Conservation (phyloP, 2,329 filamentous ascomycete genomes). For the Colletotrichum sublineola region DNA sequence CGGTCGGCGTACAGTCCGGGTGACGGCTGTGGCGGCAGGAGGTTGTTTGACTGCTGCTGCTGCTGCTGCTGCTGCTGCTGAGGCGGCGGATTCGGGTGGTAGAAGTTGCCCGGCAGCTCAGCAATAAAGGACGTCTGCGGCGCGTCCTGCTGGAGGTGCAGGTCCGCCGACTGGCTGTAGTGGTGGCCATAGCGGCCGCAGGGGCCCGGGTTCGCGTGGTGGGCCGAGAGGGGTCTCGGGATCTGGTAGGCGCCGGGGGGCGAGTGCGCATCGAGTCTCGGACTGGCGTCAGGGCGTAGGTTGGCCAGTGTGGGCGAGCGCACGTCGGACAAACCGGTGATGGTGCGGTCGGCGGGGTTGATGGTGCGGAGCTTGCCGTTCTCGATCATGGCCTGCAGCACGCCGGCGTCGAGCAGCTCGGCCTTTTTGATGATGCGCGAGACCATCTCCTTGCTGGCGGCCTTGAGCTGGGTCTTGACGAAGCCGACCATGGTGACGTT, state of each 20-base stretch:
- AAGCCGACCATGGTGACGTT: constrained; percentile 75
- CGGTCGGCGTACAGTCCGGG: constrained; percentile 43
- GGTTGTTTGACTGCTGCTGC: constrained; percentile 50
- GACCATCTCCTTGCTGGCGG: constrained; percentile 77
- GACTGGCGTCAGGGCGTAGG: constrained; percentile 32
- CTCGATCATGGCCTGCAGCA: constrained; percentile 76
- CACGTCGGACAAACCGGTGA: constrained; percentile 38
- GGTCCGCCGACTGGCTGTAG: constrained; percentile 40
- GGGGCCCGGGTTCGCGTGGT: constrained; percentile 50
- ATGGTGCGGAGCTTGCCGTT: constrained; percentile 73
- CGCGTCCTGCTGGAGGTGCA: constrained; percentile 43
- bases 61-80: neutral
- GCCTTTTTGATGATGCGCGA: constrained; percentile 78
- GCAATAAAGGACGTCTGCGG: constrained; percentile 46
- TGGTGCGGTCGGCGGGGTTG: constrained; percentile 65
- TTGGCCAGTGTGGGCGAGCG: constrained; percentile 34
- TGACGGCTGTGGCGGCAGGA: constrained; percentile 44
- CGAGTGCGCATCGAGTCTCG: constrained; percentile 47
- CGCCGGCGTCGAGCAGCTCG: constrained; percentile 75
- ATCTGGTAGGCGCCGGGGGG: constrained; percentile 56
- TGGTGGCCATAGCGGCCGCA: constrained; percentile 30
- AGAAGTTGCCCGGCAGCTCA: constrained; percentile 66
- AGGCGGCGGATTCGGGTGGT: constrained; percentile 49
- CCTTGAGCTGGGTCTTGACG: constrained; percentile 76
- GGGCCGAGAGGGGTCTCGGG: constrained; percentile 50